Evolutionary conservation across 2,329 filamentous ascomycete species (phyloP).

Genomic region (Ceratocystis papillata): DNA sequence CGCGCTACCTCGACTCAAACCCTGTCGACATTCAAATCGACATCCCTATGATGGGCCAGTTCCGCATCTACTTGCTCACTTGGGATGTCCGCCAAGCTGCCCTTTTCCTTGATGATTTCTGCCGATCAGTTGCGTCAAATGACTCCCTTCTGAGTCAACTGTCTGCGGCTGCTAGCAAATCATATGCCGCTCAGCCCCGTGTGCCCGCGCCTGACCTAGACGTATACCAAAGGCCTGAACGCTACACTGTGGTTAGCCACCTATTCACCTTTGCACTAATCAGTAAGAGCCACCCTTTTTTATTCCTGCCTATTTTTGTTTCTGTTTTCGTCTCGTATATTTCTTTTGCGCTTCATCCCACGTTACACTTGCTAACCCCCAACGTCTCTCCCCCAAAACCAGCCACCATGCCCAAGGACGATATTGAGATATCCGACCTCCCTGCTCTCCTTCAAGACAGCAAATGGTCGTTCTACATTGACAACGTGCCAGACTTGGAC

Average conservation of each 20-base stretch:
- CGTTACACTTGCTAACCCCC: conserved; percentile 1
- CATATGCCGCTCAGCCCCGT: conserved; percentile 50
- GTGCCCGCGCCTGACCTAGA: conserved; percentile 47
- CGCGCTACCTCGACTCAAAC: conserved; percentile 66
- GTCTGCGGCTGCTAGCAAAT: conserved; percentile 48
- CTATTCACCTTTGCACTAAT: conserved; percentile 60
- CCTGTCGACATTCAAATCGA: conserved; percentile 68
- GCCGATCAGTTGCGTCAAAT: conserved; percentile 41
- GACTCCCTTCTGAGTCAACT: conserved; percentile 49
- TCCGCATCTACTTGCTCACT: conserved; percentile 62
- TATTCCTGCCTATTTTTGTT: not conserved
- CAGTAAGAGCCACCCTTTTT: conserved; percentile 38
- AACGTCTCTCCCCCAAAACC: not conserved
- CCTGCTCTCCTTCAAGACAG: conserved; percentile 52
- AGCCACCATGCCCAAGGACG: conserved; percentile 50
- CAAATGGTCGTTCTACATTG: conserved; percentile 62
- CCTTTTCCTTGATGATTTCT: conserved; percentile 51
- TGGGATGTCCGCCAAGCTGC: conserved; percentile 47
- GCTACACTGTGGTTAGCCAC: conserved; percentile 58
- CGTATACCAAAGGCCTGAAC: conserved; percentile 53
- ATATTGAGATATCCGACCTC: conserved; percentile 55
- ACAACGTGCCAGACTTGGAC: conserved; percentile 49
- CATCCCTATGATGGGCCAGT: conserved; percentile 66
- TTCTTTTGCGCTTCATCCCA: not conserved
- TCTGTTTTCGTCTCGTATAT: not conserved